A percentile compares a stretch with the other conserved stretches of the same genome.
Evolutionary conservation across 352 stramenopile genomes (phyloP).

Genomic region (Pythium phragmiticola): DNA sequence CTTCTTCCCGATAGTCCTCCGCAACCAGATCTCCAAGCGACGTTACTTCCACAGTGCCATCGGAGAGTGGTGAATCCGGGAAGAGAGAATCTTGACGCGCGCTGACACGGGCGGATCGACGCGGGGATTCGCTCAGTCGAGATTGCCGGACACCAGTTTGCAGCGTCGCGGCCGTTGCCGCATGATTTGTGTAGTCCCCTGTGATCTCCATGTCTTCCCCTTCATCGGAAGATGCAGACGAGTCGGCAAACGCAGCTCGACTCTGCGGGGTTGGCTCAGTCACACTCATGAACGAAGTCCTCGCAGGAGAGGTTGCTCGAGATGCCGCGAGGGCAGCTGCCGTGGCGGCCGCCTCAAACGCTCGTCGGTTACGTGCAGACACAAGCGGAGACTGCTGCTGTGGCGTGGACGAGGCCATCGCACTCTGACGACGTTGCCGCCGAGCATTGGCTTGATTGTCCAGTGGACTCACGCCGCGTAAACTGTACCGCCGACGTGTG

Average conservation of each 20-base stretch:
- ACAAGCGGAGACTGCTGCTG: slow-evolving; percentile 22
- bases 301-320: slow-evolving; percentile 30
- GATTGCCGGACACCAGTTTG: slow-evolving; percentile 11
- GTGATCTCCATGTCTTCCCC: slow-evolving; percentile 89
- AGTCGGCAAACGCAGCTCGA: slow-evolving; percentile 63
- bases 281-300: slow-evolving; percentile 50
- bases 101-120: slow-evolving; percentile 14
- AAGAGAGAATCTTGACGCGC: slow-evolving; percentile 29
- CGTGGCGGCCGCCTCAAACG: slow-evolving; percentile 15
- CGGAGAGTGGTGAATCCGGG: slow-evolving; percentile 29
- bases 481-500: slow-evolving; percentile 52
- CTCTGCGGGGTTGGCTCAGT: slow-evolving; percentile 22
- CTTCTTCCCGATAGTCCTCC: slow-evolving; percentile 33
- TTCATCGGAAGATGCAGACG: slow-evolving; percentile 72
- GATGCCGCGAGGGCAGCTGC: slow-evolving; percentile 29
- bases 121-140: slow-evolving; percentile 18
- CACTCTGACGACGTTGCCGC: slow-evolving; percentile 39
- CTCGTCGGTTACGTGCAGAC: slow-evolving; percentile 22
- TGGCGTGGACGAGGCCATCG: slow-evolving; percentile 2
- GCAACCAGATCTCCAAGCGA: slow-evolving; percentile 60
- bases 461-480: slow-evolving; percentile 76
- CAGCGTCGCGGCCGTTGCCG: slow-evolving; percentile 20
- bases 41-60: slow-evolving; percentile 60
- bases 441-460: slow-evolving; percentile 69
- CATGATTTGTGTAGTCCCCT: slow-evolving; percentile 64